phyloP scores from a whole-genome alignment of 805 yeast species.

The Torulaspora franciscae region DNA sequence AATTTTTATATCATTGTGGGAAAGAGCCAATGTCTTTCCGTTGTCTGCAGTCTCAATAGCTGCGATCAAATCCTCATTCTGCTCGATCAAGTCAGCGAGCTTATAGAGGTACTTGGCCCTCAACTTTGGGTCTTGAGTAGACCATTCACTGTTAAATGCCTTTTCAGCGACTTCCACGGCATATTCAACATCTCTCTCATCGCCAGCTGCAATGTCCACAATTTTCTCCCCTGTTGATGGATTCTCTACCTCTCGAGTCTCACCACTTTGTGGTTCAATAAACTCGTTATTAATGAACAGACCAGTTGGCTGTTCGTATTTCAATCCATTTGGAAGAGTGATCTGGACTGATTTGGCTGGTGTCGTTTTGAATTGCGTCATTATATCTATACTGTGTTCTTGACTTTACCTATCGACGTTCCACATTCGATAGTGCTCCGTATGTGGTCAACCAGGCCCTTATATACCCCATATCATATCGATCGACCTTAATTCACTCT shows the following conservation, averaged over 20 bases:
- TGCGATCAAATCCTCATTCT: constrained; percentile 57
- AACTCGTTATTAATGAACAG: constrained; percentile 84
- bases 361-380: constrained; percentile 10
- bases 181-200: constrained; percentile 58
- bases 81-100: constrained; percentile 66
- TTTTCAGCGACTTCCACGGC: constrained; percentile 65
- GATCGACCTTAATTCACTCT: no score
- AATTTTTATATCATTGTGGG: constrained; percentile 64
- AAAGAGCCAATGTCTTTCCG: constrained; percentile 65
- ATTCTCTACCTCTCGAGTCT: constrained; percentile 50
- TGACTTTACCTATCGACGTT: background rate
- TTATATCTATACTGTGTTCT: background rate
- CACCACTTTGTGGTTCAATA: constrained; percentile 50
- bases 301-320: constrained; percentile 79
- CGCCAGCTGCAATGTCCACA: constrained; percentile 53
- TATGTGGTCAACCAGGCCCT: background rate
- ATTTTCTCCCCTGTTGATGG: constrained; percentile 63
- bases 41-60: constrained; percentile 69
- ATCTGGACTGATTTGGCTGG: constrained; percentile 39
- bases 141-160: constrained; percentile 58
- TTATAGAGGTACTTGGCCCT: constrained; percentile 52
- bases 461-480: no score
- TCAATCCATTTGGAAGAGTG: constrained; percentile 59
- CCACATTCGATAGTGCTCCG: background rate
- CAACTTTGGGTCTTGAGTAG: constrained; percentile 50